Conservation (phyloP, 768 basidiomycete genomes). For the Tricholoma sp. region DNA sequence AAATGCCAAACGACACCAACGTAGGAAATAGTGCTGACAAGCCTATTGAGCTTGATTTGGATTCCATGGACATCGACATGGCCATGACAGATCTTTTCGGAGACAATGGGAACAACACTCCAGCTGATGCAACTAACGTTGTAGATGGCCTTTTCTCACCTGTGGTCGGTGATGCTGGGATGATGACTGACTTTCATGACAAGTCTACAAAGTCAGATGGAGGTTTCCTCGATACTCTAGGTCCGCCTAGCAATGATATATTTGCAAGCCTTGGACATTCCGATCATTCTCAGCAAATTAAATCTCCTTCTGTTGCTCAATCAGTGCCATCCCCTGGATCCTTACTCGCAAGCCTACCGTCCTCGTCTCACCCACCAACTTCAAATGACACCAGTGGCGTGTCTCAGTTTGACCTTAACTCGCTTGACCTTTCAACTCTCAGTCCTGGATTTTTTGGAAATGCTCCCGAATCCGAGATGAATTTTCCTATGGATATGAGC, state of each 20-base stretch:
- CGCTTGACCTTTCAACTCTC: constrained; percentile 42
- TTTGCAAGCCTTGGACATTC: constrained; percentile 27
- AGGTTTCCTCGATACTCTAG: constrained; percentile 30
- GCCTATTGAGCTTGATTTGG: constrained; percentile 77
- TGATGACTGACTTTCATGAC: constrained; percentile 3
- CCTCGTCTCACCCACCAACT: constrained; percentile 20
- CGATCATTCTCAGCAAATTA: constrained; percentile 9
- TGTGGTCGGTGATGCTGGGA: constrained; percentile 18
- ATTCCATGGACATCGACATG: constrained; percentile 64
- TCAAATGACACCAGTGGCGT: constrained; percentile 15
- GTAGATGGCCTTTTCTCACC: constrained; percentile 54
- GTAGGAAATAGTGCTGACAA: constrained; percentile 70
- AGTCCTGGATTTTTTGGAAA: constrained; percentile 37
- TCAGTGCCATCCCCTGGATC: constrained; percentile 35
- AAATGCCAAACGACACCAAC: constrained; percentile 28
- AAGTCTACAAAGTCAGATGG: constrained; percentile 23
- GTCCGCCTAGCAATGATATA: constrained; percentile 20
- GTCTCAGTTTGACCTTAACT: constrained; percentile 43
- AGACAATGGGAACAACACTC: constrained; percentile 31
- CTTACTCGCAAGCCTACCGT: constrained; percentile 40
- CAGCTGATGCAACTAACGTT: constrained; percentile 27
- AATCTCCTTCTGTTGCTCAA: constrained; percentile 11
- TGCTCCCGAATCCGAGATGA: constrained; percentile 34
- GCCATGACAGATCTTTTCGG: constrained; percentile 55
- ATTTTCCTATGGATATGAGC: constrained; percentile 49